Base-by-base conservation (phyloP, 495 filamentous ascomycete genomes). In the Xanthoparmelia taractica region DNA sequence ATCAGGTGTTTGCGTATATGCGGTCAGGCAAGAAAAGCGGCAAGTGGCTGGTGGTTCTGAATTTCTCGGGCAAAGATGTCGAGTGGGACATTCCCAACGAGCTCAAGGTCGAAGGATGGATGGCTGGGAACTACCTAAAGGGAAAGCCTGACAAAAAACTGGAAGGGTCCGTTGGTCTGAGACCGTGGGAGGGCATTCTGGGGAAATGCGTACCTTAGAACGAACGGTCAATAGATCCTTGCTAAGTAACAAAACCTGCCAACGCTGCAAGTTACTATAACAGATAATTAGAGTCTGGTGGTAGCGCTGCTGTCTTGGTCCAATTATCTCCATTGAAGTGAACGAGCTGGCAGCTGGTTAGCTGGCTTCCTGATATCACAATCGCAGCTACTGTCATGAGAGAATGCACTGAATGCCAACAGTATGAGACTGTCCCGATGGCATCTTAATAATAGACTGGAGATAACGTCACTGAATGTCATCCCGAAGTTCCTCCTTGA, bases 1-100 rank as follows among this genome's bases (percentile, higher is more conserved):
- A 68, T 25, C 63, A 69, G n/a, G 67, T 80, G 2, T 75, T 79
- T 59, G 73, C 77, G 43, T 81, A 76, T 52, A 63, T 68, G 61
- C 50, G 73, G 25, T 68, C 59, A 1, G 71, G 67, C 43, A 70
- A 68, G 23, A 58, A 63, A 15, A 59, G 63, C 8, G 73, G 75
- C 41, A 67, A 61, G 31, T 77, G 70, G 62, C 57, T 80, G 12
- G 69, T 74, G 2, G 75, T 75, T 15, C 57, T 80, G 57, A 80
- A 81, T 57, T 77, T 80, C 45, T 70, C 70, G 0, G 73, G 73
- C 8, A 67, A 74, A 40, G 61, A 68, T 13, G 70, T 77, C 15
- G 38, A 70, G 33, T 80, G 78, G 78, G 58, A 64, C 12, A 55
- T 78, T 8, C 71, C 77, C 5, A 45, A 57, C 47, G 59, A 61